phyloP scores from a whole-genome alignment of 2,329 filamentous ascomycete genomes.

The Ophiocordyceps unilateralis region DNA sequence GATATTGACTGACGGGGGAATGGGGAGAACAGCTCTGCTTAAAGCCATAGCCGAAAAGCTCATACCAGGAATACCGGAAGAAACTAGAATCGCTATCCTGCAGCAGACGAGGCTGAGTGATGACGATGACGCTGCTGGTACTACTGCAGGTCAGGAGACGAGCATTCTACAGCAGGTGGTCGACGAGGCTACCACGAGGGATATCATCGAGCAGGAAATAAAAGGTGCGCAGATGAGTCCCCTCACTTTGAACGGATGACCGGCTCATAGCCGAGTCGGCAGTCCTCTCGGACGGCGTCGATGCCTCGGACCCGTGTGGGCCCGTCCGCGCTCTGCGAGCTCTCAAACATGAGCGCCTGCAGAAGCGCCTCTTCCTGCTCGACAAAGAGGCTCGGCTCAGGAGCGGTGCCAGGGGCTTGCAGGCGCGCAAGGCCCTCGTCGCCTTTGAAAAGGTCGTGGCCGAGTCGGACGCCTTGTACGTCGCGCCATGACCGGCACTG shows the following conservation, averaged over 20 bases:
- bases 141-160: slow-evolving; percentile 5
- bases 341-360: slow-evolving; percentile 43
- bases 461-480: slow-evolving; percentile 35
- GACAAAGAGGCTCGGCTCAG: slow-evolving; percentile 58
- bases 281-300: slow-evolving; percentile 43
- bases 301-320: slow-evolving; percentile 35
- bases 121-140: slow-evolving; percentile 14
- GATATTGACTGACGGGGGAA: not conserved
- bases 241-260: too few species aligned
- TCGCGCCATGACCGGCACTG: not conserved
- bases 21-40: slow-evolving; percentile 38
- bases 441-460: slow-evolving; percentile 50
- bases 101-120: slow-evolving; percentile 40
- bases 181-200: slow-evolving; percentile 37
- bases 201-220: slow-evolving; percentile 42
- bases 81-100: slow-evolving; percentile 47
- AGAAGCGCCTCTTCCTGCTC: slow-evolving; percentile 46
- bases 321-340: slow-evolving; percentile 43
- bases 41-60: slow-evolving; percentile 62
- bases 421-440: slow-evolving; percentile 58
- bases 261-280: slow-evolving; percentile 5
- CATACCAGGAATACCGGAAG: slow-evolving; percentile 56
- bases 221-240: slow-evolving; percentile 22
- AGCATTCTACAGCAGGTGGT: slow-evolving; percentile 52
- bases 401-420: slow-evolving; percentile 57